Conservation (phyloP, 1,139 yeast species). For the Blastobotrys petasosporus region DNA sequence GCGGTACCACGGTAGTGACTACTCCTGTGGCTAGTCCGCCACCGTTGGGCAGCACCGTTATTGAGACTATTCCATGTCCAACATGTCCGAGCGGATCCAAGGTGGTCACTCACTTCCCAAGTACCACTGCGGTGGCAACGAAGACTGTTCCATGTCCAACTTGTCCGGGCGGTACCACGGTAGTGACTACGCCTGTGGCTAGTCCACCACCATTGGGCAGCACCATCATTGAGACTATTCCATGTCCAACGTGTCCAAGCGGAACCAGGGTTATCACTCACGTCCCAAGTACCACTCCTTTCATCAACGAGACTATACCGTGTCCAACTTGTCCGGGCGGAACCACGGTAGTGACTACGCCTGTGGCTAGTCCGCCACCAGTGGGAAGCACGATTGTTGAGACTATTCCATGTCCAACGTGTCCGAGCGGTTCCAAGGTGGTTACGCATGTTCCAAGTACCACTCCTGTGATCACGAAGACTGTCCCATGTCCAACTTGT, state of each 20-base stretch:
- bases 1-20: not conserved
- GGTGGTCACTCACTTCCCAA: not conserved
- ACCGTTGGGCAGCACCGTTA: not conserved
- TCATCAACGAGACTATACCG: slow-evolving; percentile 1
- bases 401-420: not conserved
- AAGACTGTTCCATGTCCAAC: slow-evolving; percentile 8
- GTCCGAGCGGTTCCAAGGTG: not conserved
- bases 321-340: slow-evolving; percentile 7
- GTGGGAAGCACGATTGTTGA: not conserved
- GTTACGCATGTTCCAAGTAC: not conserved
- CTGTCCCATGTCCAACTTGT: slow-evolving; percentile 3
- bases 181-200: not conserved
- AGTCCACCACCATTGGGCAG: not conserved
- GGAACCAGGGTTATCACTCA: not conserved
- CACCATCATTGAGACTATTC: not conserved
- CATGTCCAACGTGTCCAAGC: slow-evolving; percentile 3
- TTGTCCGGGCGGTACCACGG: not conserved
- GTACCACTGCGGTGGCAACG: not conserved
- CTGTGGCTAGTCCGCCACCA: slow-evolving; percentile 1
- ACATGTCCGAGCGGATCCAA: slow-evolving; percentile 8
- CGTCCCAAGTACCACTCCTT: not conserved
- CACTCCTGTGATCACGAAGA: not conserved
- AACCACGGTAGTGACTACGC: not conserved
- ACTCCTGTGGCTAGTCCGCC: not conserved
- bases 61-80: slow-evolving; percentile 6